phyloP scores from a whole-genome alignment of 345 rosid species.

The Diplotaxis tenuifolia region DNA sequence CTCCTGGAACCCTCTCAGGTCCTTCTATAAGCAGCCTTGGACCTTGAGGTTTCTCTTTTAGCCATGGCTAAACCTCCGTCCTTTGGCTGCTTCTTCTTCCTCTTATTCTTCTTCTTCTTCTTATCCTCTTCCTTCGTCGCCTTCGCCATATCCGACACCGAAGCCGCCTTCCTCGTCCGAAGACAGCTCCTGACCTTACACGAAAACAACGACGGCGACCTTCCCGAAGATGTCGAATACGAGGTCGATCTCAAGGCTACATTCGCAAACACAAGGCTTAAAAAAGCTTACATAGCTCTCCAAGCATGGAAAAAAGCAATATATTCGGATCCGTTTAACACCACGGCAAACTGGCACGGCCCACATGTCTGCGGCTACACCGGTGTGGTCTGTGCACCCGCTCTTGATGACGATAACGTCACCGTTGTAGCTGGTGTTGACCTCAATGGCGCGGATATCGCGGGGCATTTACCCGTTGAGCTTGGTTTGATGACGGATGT shows the following conservation, averaged over 20 bases:
- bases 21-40: slow-evolving; percentile 72
- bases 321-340: slow-evolving; percentile 71
- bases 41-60: slow-evolving; percentile 45
- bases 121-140: slow-evolving; percentile 35
- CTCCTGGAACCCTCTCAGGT: slow-evolving; percentile 29
- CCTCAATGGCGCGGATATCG: slow-evolving; percentile 79
- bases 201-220: slow-evolving; percentile 36
- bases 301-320: slow-evolving; percentile 79
- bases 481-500: slow-evolving; percentile 62
- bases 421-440: slow-evolving; percentile 77
- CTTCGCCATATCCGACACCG: slow-evolving; percentile 50
- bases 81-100: slow-evolving; percentile 51
- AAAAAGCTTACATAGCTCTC: slow-evolving; percentile 66
- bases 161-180: slow-evolving; percentile 55
- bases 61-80: slow-evolving; percentile 49
- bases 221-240: slow-evolving; percentile 36
- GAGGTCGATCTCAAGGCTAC: slow-evolving; percentile 39
- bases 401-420: slow-evolving; percentile 48
- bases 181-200: slow-evolving; percentile 62
- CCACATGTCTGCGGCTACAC: slow-evolving; percentile 62
- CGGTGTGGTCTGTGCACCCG: slow-evolving; percentile 73
- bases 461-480: slow-evolving; percentile 73
- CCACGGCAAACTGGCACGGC: slow-evolving; percentile 75
- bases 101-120: slow-evolving; percentile 35
- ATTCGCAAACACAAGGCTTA: slow-evolving; percentile 59